Conservation (phyloP, 495 filamentous ascomycete species). For the Trichoderma erinaceum region DNA sequence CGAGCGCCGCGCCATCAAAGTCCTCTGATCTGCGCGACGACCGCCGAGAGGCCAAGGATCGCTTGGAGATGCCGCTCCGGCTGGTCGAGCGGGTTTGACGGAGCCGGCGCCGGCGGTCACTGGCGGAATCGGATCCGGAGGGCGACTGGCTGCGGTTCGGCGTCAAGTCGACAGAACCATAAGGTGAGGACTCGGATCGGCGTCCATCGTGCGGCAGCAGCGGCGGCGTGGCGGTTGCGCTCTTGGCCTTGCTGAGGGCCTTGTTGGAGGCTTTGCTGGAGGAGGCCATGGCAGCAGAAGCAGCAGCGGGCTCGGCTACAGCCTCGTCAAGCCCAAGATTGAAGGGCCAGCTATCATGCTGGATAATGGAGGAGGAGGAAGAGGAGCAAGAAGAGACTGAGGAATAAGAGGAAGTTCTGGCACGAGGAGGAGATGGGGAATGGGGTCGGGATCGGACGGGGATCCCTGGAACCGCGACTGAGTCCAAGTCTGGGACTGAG, state of each 20-base stretch:
- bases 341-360: constrained; percentile 5
- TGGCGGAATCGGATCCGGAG: constrained; percentile 14
- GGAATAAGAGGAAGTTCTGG: background rate
- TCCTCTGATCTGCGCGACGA: constrained; percentile 31
- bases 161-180: background rate
- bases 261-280: constrained; percentile 7
- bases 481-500: background rate
- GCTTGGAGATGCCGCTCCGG: constrained; percentile 7
- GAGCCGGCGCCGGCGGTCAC: constrained; percentile 12
- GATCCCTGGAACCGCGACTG: background rate
- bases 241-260: constrained; percentile 18
- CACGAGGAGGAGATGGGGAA: background rate
- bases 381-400: background rate
- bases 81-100: background rate
- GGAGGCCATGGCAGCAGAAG: constrained; percentile 10
- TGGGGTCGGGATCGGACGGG: background rate
- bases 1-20: constrained; percentile 36
- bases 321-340: constrained; percentile 5
- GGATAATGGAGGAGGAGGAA: background rate
- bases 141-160: constrained; percentile 10
- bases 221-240: constrained; percentile 6
- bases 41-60: constrained; percentile 16
- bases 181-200: background rate
- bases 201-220: background rate
- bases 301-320: constrained; percentile 6